Evolutionary conservation across 2,329 filamentous ascomycete species (phyloP).

Genomic region (Sclerotinia glacialis): DNA sequence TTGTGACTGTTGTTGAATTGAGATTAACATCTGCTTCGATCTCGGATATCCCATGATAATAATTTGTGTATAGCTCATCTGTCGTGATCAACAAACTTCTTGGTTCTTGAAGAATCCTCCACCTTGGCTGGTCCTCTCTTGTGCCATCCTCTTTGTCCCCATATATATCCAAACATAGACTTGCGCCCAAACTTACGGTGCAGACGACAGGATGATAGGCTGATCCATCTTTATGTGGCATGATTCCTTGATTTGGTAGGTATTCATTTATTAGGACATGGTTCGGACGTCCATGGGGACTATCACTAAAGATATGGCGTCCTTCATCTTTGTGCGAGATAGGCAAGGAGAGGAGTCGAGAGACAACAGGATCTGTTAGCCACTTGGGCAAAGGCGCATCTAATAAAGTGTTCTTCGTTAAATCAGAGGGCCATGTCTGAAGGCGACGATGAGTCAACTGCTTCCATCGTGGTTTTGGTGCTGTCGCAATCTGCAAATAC

Average conservation of each 20-base stretch:
- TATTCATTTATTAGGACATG: conserved; percentile 96
- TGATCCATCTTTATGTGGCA: conserved; percentile 90
- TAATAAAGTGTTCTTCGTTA: conserved; percentile 75
- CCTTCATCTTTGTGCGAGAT: conserved; percentile 37
- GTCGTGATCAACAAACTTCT: conserved; percentile 75
- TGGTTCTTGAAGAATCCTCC: conserved; percentile 75
- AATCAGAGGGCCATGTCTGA: conserved; percentile 83
- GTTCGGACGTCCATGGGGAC: conserved; percentile 76
- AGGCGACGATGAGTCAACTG: conserved; percentile 83
- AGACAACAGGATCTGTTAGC: conserved; percentile 67
- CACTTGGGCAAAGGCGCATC: conserved; percentile 71
- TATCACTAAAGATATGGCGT: conserved; percentile 53
- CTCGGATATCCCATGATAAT: conserved; percentile 72
- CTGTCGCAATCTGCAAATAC: conserved; percentile 50
- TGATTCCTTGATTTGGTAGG: conserved; percentile 82
- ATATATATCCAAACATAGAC: conserved; percentile 75
- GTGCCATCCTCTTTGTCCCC: conserved; percentile 60
- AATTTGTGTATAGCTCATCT: conserved; percentile 63
- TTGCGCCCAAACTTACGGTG: conserved; percentile 80
- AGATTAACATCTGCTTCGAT: conserved; percentile 65
- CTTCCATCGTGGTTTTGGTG: conserved; percentile 78
- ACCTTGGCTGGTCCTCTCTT: conserved; percentile 50
- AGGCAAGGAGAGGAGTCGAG: conserved; percentile 55
- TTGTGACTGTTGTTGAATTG: conserved; percentile 59
- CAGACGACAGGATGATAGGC: conserved; percentile 88